Base-by-base conservation (phyloP, 139 green algal species). In the Coccomyxa sp. region DNA sequence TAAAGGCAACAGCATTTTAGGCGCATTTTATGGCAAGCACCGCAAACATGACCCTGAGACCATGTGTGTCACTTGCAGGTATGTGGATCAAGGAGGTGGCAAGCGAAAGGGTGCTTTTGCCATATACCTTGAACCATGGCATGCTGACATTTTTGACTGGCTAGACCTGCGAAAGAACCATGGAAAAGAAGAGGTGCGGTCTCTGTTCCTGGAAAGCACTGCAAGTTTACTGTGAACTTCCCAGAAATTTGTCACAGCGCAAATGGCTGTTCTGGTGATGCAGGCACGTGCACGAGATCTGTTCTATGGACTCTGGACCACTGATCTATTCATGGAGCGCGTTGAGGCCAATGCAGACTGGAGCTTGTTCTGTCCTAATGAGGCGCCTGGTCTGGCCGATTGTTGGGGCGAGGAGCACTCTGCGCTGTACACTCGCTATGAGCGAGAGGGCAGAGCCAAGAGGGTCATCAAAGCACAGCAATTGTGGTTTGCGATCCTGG, bases 121-220 rank as follows among this genome's bases (percentile, higher is more conserved):
- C 63, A 95, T 99, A 82, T 99, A 99, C 92, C 90, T 99, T 80
- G 97, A 99, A 92, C 96, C 97, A 10, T 99, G 97, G 97, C 97
- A 99, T 86, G 88, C 94, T 0, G 95, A 98, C 91, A 93, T 99
- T 85, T 98, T 99, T 80, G 97, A 99, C 86, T 99, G 88, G 84
- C 91, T 99, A 67, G 97, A 99, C 82, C 90, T 99, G 84, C 90
- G 97, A 75, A 99, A 99, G 90, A 99, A 99, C 90, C 96, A 99
- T 84, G 97, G 97, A 84, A 99, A 99, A 93, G 90, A 94, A 84
- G 89, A 93, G 81, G 71, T 83, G 58, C 57, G 71, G 13, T 28
- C 30, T 84, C 10, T 74, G 38, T 51, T 51, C 3, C 38, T 51
- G 38, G 38, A 51, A 7, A 51, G 38, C 38, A 51, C 38, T 51